phyloP scores from a whole-genome alignment of 2,329 filamentous ascomycete species.

The Aphanocladium album region DNA sequence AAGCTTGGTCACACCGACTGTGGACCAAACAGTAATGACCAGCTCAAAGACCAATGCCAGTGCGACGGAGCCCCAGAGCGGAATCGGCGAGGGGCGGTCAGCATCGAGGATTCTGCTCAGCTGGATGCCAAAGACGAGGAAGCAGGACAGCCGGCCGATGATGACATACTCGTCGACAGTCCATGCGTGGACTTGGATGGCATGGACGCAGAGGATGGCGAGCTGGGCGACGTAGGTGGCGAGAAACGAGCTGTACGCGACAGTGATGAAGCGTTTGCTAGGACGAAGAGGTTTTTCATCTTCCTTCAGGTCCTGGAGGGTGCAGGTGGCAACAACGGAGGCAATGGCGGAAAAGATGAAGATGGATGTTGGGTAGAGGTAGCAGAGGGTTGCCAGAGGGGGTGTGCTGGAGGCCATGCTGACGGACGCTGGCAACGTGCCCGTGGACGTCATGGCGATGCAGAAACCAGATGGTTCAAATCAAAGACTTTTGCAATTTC shows the following conservation, averaged over 20 bases:
- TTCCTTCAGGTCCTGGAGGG: constrained; percentile 40
- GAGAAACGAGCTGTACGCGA: constrained; percentile 40
- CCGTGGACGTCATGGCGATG: not conserved
- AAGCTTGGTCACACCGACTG: not conserved
- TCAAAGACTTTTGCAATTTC: no score
- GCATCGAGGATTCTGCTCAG: constrained; percentile 49
- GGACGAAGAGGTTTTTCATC: constrained; percentile 16
- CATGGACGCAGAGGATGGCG: constrained; percentile 32
- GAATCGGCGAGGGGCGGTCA: constrained; percentile 52
- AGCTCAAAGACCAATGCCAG: constrained; percentile 54
- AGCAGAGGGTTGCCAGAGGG: constrained; percentile 46
- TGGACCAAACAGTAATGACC: constrained; percentile 25
- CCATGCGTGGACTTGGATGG: constrained; percentile 32
- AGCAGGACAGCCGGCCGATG: constrained; percentile 56
- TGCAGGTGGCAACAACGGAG: constrained; percentile 46
- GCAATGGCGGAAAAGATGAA: constrained; percentile 54
- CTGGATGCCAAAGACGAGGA: constrained; percentile 59
- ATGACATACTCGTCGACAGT: constrained; percentile 42
- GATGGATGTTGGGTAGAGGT: constrained; percentile 51
- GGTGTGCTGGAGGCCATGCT: constrained; percentile 20
- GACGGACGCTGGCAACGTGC: not conserved
- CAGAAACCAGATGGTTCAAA: not conserved
- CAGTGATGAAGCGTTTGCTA: constrained; percentile 25
- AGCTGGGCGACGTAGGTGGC: constrained; percentile 46
- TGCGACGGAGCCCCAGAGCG: constrained; percentile 58